Percentiles rank a stretch among this genome's conserved stretches.
Conservation (phyloP, 129 eudicot genomes). For the Kitagawia praeruptora region DNA sequence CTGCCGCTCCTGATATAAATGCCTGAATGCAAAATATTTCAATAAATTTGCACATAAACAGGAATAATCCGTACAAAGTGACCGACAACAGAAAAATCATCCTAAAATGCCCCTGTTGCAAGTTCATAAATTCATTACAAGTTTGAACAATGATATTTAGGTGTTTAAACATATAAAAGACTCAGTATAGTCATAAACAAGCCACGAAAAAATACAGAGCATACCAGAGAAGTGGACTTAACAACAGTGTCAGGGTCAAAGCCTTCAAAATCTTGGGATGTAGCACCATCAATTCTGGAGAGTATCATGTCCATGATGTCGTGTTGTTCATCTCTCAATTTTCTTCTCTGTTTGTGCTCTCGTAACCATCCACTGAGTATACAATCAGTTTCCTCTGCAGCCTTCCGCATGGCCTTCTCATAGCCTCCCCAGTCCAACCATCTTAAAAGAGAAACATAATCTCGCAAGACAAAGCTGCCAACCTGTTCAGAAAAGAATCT, state of each 20-base stretch:
- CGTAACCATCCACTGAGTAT: constrained; percentile 8
- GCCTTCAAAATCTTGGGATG: background rate
- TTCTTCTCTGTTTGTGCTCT: constrained; percentile 11
- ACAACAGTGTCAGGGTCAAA: constrained; percentile 1
- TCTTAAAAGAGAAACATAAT: background rate
- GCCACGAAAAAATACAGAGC: too few relatives aligned
- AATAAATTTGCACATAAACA: background rate
- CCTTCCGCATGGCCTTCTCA: constrained; percentile 10
- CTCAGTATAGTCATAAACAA: too few relatives aligned
- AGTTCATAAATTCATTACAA: background rate
- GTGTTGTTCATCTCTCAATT: background rate
- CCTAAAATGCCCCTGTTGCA: background rate
- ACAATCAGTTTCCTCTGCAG: background rate
- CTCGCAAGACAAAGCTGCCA: background rate
- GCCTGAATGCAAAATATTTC: constrained; percentile 12
- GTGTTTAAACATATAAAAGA: too few relatives aligned
- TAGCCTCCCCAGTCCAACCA: constrained; percentile 16
- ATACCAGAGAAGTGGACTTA: constrained; percentile 13
- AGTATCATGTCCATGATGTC: constrained; percentile 5
- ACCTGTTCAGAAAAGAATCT: background rate
- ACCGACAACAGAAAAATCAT: background rate
- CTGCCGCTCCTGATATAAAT: constrained; percentile 20
- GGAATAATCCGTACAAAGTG: background rate
- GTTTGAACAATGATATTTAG: too few relatives aligned
- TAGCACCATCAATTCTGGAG: background rate